Conservation (phyloP, 208 protist species). For the Naegleria fowleri region DNA sequence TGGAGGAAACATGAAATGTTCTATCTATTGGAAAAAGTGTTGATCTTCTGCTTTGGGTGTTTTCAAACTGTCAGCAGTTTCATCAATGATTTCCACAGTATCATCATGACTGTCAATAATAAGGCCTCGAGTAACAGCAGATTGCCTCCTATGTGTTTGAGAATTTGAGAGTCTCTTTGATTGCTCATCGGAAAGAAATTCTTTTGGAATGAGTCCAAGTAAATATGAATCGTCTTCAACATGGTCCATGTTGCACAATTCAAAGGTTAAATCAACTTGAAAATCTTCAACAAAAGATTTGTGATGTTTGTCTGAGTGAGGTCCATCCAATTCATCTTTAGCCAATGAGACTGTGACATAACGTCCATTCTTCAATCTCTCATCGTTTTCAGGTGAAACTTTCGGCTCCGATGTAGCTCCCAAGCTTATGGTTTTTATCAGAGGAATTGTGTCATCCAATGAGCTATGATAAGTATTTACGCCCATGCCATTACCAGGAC, state of each 20-base stretch:
- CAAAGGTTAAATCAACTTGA: neutral
- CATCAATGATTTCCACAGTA: neutral
- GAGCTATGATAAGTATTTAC: neutral
- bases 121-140: neutral
- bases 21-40: too few relatives aligned
- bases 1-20: too few relatives aligned
- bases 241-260: neutral
- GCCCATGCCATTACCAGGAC: neutral
- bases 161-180: neutral
- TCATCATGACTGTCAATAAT: neutral
- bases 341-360: neutral
- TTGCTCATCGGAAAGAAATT: neutral
- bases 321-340: neutral
- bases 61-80: neutral
- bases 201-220: neutral
- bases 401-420: neutral
- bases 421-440: neutral
- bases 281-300: neutral
- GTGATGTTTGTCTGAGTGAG: neutral
- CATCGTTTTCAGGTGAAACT: neutral
- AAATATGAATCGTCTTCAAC: neutral
- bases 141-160: neutral
- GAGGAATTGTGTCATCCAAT: neutral
- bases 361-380: neutral
- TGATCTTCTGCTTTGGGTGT: too few relatives aligned